Evolutionary conservation across 108 stramenopile species (phyloP), one percentile per base, ranked within the genome.

Genomic region (Nannochloropsis gaditana): DNA sequence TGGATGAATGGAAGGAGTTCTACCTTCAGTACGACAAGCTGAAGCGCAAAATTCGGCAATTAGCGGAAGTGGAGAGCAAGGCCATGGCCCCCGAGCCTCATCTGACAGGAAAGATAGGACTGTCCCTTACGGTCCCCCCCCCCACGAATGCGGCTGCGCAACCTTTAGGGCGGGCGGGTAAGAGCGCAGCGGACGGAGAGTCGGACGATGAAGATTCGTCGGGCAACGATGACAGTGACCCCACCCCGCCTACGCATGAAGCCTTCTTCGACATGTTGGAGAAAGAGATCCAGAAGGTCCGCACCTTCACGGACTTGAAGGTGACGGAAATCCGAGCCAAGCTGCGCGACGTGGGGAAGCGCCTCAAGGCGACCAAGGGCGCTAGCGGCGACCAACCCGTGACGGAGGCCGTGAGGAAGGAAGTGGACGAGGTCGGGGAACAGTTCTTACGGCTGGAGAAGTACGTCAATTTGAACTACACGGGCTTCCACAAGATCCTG

Each of bases 401-500:
- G 0, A 42, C 80, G 44, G 86, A 87, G 45, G 85, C n/a, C 8
- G 84, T n/a, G 8, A 21, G 21, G 44, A 79, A 79, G 43, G 79
- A 81, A 17, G 85, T 79, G 42, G 80, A 19, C 45, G 73, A 73
- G 21, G 84, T 92, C 2, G 90, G 90, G 0, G 87, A 88, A 1
- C 42, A 85, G 9, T 92, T 90, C 87, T 90, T 97, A 45, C 90
- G 87, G 21, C 85, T 98, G 42, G 98, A 98, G 90, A 96, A 96
- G 81, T 98, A 94, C 88, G 98, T 97, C 86, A 98, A 98, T 84
- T 88, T 97, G 21, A 98, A 98, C 89, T 97, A 96, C 86, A 96
- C 95, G 92, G 98, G 95, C 31, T 97, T 97, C 91, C 96, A 96
- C 92, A 97, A 98, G 90, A 96, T 98, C 73, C 87, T 98, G 84